phyloP scores from a whole-genome alignment of 805 yeast genomes.

The Zygosaccharomyces gambellarensis region DNA sequence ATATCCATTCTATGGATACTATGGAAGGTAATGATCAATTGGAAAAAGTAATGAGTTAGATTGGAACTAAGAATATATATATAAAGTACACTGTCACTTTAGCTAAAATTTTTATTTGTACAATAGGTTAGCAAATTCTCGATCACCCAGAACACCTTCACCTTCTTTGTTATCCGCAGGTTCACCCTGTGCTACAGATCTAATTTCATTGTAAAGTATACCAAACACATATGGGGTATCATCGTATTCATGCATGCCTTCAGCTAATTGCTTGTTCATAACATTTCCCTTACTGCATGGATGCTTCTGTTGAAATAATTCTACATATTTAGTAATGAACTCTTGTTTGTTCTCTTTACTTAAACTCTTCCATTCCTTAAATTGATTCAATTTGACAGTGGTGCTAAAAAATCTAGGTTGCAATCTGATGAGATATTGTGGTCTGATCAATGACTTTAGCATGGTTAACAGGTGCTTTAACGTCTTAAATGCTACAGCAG shows the following conservation, averaged over 20 bases:
- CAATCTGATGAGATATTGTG: neutral
- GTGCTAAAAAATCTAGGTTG: neutral
- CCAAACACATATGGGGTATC: conserved; percentile 39
- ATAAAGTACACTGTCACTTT: neutral
- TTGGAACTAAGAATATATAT: conserved; percentile 6
- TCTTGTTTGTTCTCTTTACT: conserved; percentile 24
- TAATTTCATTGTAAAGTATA: conserved; percentile 35
- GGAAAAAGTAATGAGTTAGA: conserved; percentile 38
- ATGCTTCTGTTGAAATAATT: conserved; percentile 32
- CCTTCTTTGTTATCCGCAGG: conserved; percentile 21
- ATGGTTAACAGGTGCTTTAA: neutral
- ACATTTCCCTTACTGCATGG: conserved; percentile 36
- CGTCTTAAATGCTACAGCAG: too few species aligned
- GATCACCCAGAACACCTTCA: conserved; percentile 22
- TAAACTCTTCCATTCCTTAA: conserved; percentile 33
- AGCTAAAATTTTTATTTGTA: conserved; percentile 6
- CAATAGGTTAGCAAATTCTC: conserved; percentile 18
- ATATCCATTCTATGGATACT: conserved; percentile 81
- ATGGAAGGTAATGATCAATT: conserved; percentile 71
- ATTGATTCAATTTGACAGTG: conserved; percentile 6
- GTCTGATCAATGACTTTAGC: neutral
- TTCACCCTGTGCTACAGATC: conserved; percentile 20
- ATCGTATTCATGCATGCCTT: conserved; percentile 36
- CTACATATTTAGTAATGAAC: conserved; percentile 31
- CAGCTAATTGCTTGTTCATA: conserved; percentile 33